phyloP scores from a whole-genome alignment of 345 rosid genomes.

The Syzygium aromaticum region DNA sequence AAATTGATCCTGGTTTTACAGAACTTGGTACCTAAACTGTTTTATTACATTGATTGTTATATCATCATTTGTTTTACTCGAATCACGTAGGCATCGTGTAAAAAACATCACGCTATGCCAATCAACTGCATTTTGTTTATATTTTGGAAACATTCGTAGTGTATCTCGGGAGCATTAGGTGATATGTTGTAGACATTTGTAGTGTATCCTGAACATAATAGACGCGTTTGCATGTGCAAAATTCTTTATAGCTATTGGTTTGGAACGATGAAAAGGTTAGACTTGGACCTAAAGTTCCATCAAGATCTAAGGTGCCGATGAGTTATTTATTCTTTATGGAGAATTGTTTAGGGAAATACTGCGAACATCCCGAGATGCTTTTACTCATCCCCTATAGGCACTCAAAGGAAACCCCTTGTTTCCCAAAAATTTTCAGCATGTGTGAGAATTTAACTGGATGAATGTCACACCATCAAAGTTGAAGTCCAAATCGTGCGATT shows the following conservation, averaged over 20 bases:
- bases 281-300: not conserved
- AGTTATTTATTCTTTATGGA: not conserved
- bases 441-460: not conserved
- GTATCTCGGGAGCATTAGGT: not conserved
- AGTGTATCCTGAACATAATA: not conserved
- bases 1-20: slow-evolving; percentile 97
- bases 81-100: not conserved
- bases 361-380: not conserved
- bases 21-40: slow-evolving; percentile 53
- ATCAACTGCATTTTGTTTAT: not conserved
- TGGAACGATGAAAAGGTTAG: not conserved
- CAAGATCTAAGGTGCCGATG: not conserved
- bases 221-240: not conserved
- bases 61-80: not conserved
- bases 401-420: not conserved
- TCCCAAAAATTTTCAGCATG: not conserved
- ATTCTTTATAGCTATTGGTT: not conserved
- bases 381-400: not conserved
- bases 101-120: not conserved
- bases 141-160: not conserved
- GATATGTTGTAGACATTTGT: not conserved
- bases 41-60: not conserved
- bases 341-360: not conserved
- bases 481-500: not conserved
- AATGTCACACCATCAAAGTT: not conserved